Percentiles rank a stretch among this genome's conserved stretches.
Conservation (phyloP, 768 basidiomycete genomes). For the Atractiella rhizophila region DNA sequence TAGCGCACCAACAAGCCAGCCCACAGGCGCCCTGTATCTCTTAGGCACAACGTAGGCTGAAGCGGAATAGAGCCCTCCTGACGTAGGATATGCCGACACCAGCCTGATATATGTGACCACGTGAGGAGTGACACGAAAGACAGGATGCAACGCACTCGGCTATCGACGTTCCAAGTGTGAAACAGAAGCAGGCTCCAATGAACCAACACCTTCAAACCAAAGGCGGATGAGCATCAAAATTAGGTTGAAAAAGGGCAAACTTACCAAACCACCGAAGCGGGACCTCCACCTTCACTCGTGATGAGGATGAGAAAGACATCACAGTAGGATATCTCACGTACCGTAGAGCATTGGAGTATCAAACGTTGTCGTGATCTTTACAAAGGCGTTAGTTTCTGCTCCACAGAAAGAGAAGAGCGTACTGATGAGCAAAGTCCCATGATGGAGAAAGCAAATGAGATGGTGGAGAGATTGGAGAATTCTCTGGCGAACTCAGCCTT, state of each 20-base stretch:
- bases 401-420: background rate
- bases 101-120: slow-evolving; percentile 19
- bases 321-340: no score
- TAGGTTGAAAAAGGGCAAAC: slow-evolving; percentile 23
- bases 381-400: slow-evolving; percentile 13
- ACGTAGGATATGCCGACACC: slow-evolving; percentile 25
- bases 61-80: slow-evolving; percentile 26
- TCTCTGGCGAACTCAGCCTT: slow-evolving; percentile 42
- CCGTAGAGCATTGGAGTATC: slow-evolving; percentile 23
- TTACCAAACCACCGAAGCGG: slow-evolving; percentile 24
- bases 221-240: slow-evolving; percentile 10
- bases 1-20: slow-evolving; percentile 23
- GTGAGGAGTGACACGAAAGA: slow-evolving; percentile 3
- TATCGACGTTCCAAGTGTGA: slow-evolving; percentile 13
- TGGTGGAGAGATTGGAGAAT: slow-evolving; percentile 45
- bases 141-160: slow-evolving; percentile 11
- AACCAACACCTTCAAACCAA: background rate
- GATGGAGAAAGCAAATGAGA: slow-evolving; percentile 20
- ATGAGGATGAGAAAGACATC: no score
- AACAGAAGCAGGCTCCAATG: slow-evolving; percentile 12
- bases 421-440: slow-evolving; percentile 13
- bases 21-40: slow-evolving; percentile 19
- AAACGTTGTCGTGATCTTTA: slow-evolving; percentile 24
- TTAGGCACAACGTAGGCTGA: slow-evolving; percentile 23
- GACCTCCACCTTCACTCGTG: no score